Conservation (phyloP, 75 land plant genomes). For the Selaginella tamariscina region DNA sequence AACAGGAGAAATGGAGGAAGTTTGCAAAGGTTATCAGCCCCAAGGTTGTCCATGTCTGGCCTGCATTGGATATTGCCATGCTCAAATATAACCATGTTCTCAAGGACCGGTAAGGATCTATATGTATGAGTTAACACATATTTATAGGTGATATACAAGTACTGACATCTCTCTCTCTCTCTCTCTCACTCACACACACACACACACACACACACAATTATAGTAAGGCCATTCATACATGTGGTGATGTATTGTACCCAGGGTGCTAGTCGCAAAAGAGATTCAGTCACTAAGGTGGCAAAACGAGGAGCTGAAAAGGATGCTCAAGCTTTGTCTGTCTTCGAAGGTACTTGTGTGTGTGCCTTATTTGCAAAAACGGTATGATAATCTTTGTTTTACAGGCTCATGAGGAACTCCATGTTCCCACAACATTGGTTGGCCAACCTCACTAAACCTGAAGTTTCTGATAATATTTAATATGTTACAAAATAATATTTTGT, state of each 20-base stretch:
- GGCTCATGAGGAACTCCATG: background rate
- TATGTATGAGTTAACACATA: background rate
- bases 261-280: background rate
- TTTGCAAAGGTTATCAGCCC: conserved; percentile 19
- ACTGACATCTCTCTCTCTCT: no score
- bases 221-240: no score
- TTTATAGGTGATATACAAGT: no score
- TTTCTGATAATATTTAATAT: no score
- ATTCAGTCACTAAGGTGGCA: background rate
- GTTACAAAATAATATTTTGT: no score
- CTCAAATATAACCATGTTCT: conserved; percentile 22
- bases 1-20: conserved; percentile 25
- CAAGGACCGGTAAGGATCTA: conserved; percentile 20
- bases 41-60: conserved; percentile 23
- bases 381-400: background rate
- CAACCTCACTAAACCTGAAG: no score
- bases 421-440: background rate
- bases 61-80: conserved; percentile 18
- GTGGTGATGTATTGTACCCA: background rate
- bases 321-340: background rate
- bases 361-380: background rate
- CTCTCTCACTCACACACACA: no score
- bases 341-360: background rate
- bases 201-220: no score
- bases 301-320: background rate